Conservation (phyloP, 495 filamentous ascomycete species). For the Penicillium odoratum region DNA sequence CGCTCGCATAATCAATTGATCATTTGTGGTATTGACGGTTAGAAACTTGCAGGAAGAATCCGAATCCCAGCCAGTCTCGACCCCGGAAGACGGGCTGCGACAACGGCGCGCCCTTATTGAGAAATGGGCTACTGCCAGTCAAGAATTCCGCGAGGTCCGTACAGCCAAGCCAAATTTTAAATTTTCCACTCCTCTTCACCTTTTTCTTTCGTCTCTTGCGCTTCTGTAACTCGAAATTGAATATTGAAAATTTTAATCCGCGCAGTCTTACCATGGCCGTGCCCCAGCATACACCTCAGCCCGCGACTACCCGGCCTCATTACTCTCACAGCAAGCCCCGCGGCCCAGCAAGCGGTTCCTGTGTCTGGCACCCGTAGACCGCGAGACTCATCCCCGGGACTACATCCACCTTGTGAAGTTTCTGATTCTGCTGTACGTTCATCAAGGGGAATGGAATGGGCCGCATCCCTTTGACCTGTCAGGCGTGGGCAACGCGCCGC, state of each 20-base stretch:
- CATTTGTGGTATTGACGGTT: not conserved
- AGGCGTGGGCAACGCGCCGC: no score
- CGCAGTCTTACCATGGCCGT: conserved; percentile 2
- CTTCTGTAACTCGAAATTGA: no score
- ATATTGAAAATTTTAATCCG: not conserved
- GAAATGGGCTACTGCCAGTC: not conserved
- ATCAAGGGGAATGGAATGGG: no score
- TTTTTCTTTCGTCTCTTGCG: no score
- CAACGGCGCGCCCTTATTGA: not conserved
- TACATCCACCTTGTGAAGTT: conserved; percentile 10
- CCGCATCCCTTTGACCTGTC: no score
- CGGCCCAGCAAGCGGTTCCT: conserved; percentile 11
- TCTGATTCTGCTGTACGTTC: conserved; percentile 3
- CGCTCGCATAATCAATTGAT: not conserved
- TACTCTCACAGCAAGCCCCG: conserved; percentile 13
- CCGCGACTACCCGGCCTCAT: conserved; percentile 12
- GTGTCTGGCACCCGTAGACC: conserved; percentile 10
- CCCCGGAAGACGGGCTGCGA: not conserved
- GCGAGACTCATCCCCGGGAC: conserved; percentile 2
- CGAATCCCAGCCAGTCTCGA: no score
- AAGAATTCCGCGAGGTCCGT: not conserved
- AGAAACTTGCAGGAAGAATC: no score
- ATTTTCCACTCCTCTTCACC: not conserved
- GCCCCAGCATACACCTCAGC: conserved; percentile 11
- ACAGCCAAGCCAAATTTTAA: not conserved